Conservation (phyloP, 345 rosid species). For the Brassica cretica region DNA sequence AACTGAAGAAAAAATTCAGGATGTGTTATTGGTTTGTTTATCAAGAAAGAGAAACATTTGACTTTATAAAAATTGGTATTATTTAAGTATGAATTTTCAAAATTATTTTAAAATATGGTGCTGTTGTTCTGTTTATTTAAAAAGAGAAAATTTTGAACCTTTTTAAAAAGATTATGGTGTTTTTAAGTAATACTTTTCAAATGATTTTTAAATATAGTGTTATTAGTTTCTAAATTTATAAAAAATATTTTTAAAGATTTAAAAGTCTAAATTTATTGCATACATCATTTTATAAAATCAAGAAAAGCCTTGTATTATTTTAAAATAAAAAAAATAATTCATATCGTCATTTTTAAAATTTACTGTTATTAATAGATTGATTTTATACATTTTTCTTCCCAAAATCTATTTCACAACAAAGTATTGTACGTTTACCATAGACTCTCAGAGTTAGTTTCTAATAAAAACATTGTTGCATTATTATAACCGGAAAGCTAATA, state of each 20-base stretch:
- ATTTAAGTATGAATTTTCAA: neutral
- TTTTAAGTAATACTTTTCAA: neutral
- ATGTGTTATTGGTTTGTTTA: neutral
- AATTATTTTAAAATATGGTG: neutral
- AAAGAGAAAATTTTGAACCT: neutral
- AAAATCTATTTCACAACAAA: neutral
- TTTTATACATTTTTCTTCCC: neutral
- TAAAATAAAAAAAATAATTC: no score
- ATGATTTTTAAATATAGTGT: neutral
- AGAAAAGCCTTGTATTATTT: neutral
- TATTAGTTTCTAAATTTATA: neutral
- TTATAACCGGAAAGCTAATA: neutral
- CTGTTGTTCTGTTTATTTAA: neutral
- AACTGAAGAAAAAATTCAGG: neutral
- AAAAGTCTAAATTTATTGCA: neutral
- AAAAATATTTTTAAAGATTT: no score
- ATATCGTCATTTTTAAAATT: neutral
- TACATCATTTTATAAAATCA: neutral
- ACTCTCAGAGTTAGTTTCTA: neutral
- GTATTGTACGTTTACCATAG: neutral
- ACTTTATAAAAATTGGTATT: neutral
- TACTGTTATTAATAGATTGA: no score
- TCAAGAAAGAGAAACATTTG: neutral
- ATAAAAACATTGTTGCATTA: neutral
- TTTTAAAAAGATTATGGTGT: neutral